Evolutionary conservation across 2,329 filamentous ascomycete genomes (phyloP).

Genomic region (Pseudohalonectria lignicola): DNA sequence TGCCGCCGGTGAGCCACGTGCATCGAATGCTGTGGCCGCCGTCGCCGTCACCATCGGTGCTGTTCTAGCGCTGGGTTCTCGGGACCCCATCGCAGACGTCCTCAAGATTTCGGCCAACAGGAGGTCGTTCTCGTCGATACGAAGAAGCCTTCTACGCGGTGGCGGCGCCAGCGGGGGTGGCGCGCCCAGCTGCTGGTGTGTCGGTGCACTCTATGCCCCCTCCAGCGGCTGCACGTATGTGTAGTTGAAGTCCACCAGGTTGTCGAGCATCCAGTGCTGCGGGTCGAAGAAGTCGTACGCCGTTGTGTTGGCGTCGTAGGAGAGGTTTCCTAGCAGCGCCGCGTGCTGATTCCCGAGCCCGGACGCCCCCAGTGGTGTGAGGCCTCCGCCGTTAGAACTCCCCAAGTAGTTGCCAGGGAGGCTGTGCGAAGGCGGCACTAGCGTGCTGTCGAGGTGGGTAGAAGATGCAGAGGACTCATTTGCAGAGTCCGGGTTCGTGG

Average conservation of each 20-base stretch:
- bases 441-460: slow-evolving; percentile 50
- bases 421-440: slow-evolving; percentile 36
- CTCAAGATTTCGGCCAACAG: too few relatives aligned
- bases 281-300: slow-evolving; percentile 84
- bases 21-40: too few relatives aligned
- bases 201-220: too few relatives aligned
- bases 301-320: slow-evolving; percentile 42
- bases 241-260: slow-evolving; percentile 70
- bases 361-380: slow-evolving; percentile 39
- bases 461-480: slow-evolving; percentile 63
- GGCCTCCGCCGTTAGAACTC: slow-evolving; percentile 21
- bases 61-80: too few relatives aligned
- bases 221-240: slow-evolving; percentile 16
- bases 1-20: too few relatives aligned
- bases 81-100: too few relatives aligned
- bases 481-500: slow-evolving; percentile 73
- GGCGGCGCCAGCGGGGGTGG: too few relatives aligned
- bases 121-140: too few relatives aligned
- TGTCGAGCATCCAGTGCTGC: slow-evolving; percentile 87
- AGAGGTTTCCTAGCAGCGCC: slow-evolving; percentile 34
- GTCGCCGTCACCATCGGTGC: too few relatives aligned
- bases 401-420: slow-evolving; percentile 34
- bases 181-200: too few relatives aligned
- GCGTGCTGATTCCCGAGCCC: slow-evolving; percentile 30
- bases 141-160: too few relatives aligned